phyloP scores from a whole-genome alignment of 2,329 filamentous ascomycete species.

The Juglanconis sp. region DNA sequence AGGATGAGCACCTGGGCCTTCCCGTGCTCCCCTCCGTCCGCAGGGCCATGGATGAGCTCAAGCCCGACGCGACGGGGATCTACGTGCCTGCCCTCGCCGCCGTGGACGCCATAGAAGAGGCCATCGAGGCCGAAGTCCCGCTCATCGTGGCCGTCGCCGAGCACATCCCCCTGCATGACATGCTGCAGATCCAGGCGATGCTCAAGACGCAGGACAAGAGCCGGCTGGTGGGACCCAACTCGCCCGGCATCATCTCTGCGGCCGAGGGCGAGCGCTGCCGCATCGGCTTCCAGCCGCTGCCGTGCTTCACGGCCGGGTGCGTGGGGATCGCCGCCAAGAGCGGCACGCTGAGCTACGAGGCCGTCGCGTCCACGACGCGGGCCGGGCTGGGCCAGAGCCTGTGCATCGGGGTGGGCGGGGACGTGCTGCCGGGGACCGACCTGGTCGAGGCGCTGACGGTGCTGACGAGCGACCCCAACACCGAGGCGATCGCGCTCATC shows the following conservation, averaged over 20 bases:
- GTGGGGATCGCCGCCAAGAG: slow-evolving; percentile 79
- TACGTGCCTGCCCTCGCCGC: slow-evolving; percentile 77
- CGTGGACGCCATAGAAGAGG: slow-evolving; percentile 71
- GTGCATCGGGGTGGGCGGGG: slow-evolving; percentile 75
- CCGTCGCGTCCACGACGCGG: slow-evolving; percentile 69
- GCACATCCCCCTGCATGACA: slow-evolving; percentile 75
- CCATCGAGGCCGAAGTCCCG: slow-evolving; percentile 74
- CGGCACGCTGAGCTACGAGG: slow-evolving; percentile 76
- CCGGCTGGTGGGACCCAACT: slow-evolving; percentile 75
- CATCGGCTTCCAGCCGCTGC: slow-evolving; percentile 74
- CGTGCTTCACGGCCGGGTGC: slow-evolving; percentile 67
- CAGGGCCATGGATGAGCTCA: slow-evolving; percentile 65
- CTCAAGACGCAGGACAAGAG: slow-evolving; percentile 69
- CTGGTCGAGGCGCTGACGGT: slow-evolving; percentile 68
- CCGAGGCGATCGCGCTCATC: slow-evolving; percentile 68
- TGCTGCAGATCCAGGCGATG: slow-evolving; percentile 67
- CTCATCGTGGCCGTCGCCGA: slow-evolving; percentile 77
- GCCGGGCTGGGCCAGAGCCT: slow-evolving; percentile 75
- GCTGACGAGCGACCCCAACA: slow-evolving; percentile 64
- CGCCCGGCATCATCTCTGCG: slow-evolving; percentile 75
- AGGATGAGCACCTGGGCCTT: slow-evolving; percentile 68
- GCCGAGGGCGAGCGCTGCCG: slow-evolving; percentile 62
- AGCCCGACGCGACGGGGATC: slow-evolving; percentile 74
- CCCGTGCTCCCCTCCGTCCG: slow-evolving; percentile 68
- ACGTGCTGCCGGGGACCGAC: slow-evolving; percentile 71